A percentile compares a stretch with the other conserved stretches of the same genome.
Conservation (phyloP, 805 yeast species). For the Limtongozyma cylindracea region DNA sequence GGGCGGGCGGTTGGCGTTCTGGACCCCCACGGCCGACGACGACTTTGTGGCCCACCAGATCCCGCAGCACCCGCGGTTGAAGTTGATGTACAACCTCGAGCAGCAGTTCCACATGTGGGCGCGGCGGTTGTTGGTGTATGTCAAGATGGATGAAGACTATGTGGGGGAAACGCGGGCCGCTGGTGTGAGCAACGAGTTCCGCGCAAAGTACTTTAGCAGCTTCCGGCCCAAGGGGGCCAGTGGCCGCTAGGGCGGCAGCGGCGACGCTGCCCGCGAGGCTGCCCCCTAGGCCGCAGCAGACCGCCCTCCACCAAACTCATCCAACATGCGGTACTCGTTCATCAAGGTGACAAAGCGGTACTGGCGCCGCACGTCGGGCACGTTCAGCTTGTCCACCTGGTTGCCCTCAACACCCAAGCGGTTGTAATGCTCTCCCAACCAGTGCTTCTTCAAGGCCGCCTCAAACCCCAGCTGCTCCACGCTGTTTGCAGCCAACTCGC, state of each 20-base stretch:
- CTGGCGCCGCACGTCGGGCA: slow-evolving; percentile 68
- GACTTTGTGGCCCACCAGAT: slow-evolving; percentile 42
- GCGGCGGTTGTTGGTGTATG: slow-evolving; percentile 60
- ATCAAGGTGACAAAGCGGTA: slow-evolving; percentile 64
- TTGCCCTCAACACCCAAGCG: slow-evolving; percentile 51
- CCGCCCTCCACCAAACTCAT: slow-evolving; percentile 13
- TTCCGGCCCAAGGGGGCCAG: no score
- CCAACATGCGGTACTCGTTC: slow-evolving; percentile 45
- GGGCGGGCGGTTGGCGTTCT: slow-evolving; percentile 68
- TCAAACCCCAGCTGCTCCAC: slow-evolving; percentile 93
- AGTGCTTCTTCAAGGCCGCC: slow-evolving; percentile 58
- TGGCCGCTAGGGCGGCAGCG: no score
- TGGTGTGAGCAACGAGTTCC: no score
- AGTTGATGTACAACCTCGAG: slow-evolving; percentile 46
- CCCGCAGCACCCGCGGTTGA: slow-evolving; percentile 57
- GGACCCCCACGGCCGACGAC: slow-evolving; percentile 97
- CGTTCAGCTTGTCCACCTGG: slow-evolving; percentile 83
- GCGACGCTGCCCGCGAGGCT: no score
- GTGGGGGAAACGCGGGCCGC: slow-evolving; percentile 24
- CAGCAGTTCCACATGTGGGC: slow-evolving; percentile 92
- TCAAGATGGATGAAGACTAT: slow-evolving; percentile 25
- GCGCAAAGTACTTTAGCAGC: no score
- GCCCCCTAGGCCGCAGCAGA: not conserved
- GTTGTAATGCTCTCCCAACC: slow-evolving; percentile 57
- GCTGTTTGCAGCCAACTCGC: slow-evolving; percentile 85